phyloP scores from a whole-genome alignment of 768 basidiomycete species.

The Lentinula guzmanii region DNA sequence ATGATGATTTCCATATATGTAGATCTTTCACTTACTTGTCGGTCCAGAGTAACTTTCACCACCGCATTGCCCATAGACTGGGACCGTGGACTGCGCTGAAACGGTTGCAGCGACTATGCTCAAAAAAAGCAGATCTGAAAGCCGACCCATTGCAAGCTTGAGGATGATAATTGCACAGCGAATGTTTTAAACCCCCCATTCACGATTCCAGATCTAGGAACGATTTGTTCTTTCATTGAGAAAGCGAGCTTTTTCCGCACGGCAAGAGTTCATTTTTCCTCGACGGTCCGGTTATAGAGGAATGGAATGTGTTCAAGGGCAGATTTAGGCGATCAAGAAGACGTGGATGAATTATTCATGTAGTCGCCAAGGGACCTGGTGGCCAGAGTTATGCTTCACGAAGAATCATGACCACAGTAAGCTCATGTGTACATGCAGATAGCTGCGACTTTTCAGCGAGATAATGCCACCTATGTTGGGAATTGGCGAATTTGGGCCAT shows the following conservation, averaged over 20 bases:
- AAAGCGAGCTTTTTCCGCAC: background rate
- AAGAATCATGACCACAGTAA: background rate
- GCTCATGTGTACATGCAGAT: background rate
- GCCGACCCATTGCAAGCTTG: background rate
- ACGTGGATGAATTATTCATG: background rate
- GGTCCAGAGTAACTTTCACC: background rate
- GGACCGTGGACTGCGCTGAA: background rate
- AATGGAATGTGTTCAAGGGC: background rate
- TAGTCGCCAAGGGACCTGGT: background rate
- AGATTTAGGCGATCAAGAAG: background rate
- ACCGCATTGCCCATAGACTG: constrained; percentile 1
- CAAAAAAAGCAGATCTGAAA: background rate
- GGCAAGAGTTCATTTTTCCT: background rate
- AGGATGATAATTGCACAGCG: background rate
- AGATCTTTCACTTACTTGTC: background rate
- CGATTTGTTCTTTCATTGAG: background rate
- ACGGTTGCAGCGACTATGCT: background rate
- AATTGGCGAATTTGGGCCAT: background rate
- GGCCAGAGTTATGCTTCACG: background rate
- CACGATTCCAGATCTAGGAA: background rate
- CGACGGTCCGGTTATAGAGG: background rate
- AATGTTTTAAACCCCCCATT: background rate
- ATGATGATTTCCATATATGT: background rate
- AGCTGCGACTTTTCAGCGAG: background rate
- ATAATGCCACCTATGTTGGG: background rate